Conservation (phyloP, 345 rosid genomes). For the Rhodamnia argentea region DNA sequence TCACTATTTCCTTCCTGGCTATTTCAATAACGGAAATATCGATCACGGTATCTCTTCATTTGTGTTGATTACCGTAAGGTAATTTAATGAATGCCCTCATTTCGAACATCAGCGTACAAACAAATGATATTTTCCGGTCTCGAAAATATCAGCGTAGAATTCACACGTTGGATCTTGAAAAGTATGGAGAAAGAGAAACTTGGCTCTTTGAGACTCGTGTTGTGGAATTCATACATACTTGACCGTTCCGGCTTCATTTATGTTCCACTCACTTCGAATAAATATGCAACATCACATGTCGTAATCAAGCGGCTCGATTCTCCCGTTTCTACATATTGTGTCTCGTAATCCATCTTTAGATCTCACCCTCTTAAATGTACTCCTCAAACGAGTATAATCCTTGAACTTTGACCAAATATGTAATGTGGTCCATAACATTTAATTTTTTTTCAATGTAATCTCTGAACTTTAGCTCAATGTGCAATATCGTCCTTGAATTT, state of each 20-base stretch:
- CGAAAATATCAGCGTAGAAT: background rate
- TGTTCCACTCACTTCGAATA: background rate
- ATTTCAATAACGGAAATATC: background rate
- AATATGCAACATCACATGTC: too few species aligned
- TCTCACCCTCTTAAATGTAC: background rate
- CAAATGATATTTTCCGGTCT: too few species aligned
- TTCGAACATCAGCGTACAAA: too few species aligned
- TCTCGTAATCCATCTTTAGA: background rate
- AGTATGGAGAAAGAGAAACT: background rate
- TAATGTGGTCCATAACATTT: too few species aligned
- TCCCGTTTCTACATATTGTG: accelerated
- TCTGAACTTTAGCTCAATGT: too few species aligned
- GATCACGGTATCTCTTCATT: background rate
- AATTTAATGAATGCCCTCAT: background rate
- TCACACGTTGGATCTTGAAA: accelerated
- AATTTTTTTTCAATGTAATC: too few species aligned
- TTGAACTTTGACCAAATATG: too few species aligned
- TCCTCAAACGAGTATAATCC: too few species aligned
- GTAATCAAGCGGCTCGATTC: background rate
- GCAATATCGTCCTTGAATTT: too few species aligned
- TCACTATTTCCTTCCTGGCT: background rate
- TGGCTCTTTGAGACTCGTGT: background rate
- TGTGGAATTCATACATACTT: background rate
- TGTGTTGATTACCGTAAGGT: background rate
- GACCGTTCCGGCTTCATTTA: background rate